Percentiles rank a stretch among this genome's conserved stretches.
Evolutionary conservation across 2,329 filamentous ascomycete genomes (phyloP).

Genomic region (Venturia oleaginea): DNA sequence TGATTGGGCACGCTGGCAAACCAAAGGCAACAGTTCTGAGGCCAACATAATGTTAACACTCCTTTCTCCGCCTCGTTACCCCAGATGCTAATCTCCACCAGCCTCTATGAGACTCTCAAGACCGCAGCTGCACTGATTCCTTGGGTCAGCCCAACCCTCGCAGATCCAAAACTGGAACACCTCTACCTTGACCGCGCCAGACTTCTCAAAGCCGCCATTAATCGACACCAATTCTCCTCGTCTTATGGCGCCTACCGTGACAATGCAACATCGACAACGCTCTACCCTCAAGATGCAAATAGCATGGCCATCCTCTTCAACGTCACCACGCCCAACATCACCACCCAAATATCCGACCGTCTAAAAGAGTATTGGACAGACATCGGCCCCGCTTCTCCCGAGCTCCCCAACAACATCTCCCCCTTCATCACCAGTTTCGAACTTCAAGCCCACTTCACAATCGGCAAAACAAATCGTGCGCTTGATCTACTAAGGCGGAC

Average conservation of each 20-base stretch:
- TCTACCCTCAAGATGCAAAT: conserved; percentile 46
- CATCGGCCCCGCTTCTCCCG: conserved; percentile 47
- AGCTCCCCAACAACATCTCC: conserved; percentile 48
- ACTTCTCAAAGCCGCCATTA: conserved; percentile 21
- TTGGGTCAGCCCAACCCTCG: conserved; percentile 22
- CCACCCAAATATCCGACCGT: conserved; percentile 34
- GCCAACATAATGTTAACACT: conserved; percentile 37
- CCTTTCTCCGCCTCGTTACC: not conserved
- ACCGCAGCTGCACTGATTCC: conserved; percentile 22
- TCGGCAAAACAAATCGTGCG: conserved; percentile 40
- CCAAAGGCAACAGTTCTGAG: conserved; percentile 38
- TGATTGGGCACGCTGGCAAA: conserved; percentile 39
- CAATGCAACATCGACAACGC: conserved; percentile 27
- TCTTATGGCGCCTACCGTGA: conserved; percentile 28
- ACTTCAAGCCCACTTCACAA: conserved; percentile 46
- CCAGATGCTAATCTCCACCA: not conserved
- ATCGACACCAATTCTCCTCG: conserved; percentile 21
- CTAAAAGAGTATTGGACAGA: conserved; percentile 46
- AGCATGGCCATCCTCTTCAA: conserved; percentile 45
- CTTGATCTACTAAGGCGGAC: conserved; percentile 46
- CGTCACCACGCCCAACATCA: conserved; percentile 30
- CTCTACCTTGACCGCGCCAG: conserved; percentile 17
- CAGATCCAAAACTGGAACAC: conserved; percentile 18
- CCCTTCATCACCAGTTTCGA: conserved; percentile 53
- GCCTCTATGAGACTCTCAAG: conserved; percentile 34